phyloP scores from a whole-genome alignment of 2,329 filamentous ascomycete species.

The Ophiobolus disseminans region DNA sequence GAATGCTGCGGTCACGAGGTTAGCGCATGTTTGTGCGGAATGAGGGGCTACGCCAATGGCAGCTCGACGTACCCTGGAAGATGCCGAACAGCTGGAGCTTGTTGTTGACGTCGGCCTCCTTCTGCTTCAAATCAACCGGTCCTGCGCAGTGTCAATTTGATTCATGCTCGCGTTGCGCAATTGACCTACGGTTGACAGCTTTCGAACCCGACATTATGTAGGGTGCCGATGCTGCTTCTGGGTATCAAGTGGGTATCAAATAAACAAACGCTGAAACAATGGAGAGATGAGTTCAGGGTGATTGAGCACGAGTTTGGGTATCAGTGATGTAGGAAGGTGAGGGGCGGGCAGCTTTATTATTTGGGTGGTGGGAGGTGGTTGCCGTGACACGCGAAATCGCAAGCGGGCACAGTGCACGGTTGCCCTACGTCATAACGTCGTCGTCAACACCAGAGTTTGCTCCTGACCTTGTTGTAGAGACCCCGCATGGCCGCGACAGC shows the following conservation, averaged over 20 bases:
- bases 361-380: constrained; percentile 21
- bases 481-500: constrained; percentile 1
- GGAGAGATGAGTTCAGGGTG: constrained; percentile 7
- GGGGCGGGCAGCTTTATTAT: constrained; percentile 29
- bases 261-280: constrained; percentile 37
- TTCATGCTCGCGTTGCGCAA: constrained; percentile 1
- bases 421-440: constrained; percentile 11
- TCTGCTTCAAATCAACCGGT: constrained; percentile 74
- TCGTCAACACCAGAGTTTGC: constrained; percentile 8
- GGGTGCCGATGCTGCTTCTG: constrained; percentile 12
- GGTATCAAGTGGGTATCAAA: constrained; percentile 41
- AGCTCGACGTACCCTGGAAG: constrained; percentile 63
- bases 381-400: constrained; percentile 13
- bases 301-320: constrained; percentile 9
- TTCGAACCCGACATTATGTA: constrained; percentile 33
- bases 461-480: background rate
- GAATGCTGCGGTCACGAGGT: constrained; percentile 68
- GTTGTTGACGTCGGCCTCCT: constrained; percentile 85
- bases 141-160: constrained; percentile 59
- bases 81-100: constrained; percentile 98
- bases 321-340: constrained; percentile 9
- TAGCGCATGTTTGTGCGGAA: constrained; percentile 14
- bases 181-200: constrained; percentile 36
- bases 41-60: constrained; percentile 1
- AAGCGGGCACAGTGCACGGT: constrained; percentile 2